Base-by-base conservation (phyloP, 1,284 basidiomycete genomes). In the Sphaerobolus stellatus region DNA sequence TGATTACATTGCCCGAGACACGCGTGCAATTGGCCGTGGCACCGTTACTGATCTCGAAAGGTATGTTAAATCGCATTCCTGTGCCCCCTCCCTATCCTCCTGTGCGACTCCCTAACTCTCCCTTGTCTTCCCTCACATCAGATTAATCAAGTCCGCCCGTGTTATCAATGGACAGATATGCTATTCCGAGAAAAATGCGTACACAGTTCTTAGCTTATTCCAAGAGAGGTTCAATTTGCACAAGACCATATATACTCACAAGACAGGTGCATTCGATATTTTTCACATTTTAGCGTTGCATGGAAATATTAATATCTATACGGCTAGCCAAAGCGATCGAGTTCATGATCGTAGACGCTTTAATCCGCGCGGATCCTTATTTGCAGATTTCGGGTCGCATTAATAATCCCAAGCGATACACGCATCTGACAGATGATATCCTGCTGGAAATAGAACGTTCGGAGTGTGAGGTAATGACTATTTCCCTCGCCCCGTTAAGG, bases 101-200 rank as follows among this genome's bases (percentile, higher is more conserved):
- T 14, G 28, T n/a, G 28, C 22, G 16, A 24, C 9, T n/a, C 33
- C 34, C 27, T 25, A 20, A 40, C 27, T 56, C 18, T 44, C 41
- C 46, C 34, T 30, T n/a, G n/a, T 31, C 43, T 38, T 34, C 44
- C 36, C 16, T 27, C 50, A 11, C 30, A n/a, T 33, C 52, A 88
- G 88, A 24, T 75, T 91, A 5, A 82, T 92, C 36, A 71, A 80
- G 52, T 90, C 87, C 3, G 83, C 88, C 0, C 78, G 87, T 5
- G 89, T 90, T 13, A 79, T 90, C 51, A 75, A 86, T 24, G 69
- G 84, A 59, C 75, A 86, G 60, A 89, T 92, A 24, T 89, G 86
- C 66, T 91, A 88, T 60, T 77, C 87, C 50, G 86, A 88, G 71
- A 92, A 92, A 64, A 87, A 90, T 56, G 83, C 82, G 0, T 84